phyloP scores from a whole-genome alignment of 108 stramenopile species.

The Cafeteria roenbergensis region DNA sequence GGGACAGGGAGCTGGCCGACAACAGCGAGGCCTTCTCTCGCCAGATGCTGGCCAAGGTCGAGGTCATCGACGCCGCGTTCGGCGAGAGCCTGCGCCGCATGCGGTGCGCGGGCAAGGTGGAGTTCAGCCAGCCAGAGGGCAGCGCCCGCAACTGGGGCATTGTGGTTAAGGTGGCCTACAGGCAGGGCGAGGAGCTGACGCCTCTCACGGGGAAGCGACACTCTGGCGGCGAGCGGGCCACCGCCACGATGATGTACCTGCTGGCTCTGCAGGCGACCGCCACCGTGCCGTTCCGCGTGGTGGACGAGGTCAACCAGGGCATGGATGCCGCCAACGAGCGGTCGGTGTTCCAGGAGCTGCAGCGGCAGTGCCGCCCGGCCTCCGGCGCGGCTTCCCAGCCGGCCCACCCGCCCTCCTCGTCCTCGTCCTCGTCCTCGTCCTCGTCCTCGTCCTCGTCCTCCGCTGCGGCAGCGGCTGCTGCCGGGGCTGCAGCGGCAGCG shows the following conservation, averaged over 20 bases:
- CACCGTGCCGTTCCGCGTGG: slow-evolving; percentile 78
- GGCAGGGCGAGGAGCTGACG: slow-evolving; percentile 50
- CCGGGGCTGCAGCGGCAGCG: too few relatives aligned
- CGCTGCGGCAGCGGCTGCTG: too few relatives aligned
- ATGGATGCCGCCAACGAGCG: slow-evolving; percentile 88
- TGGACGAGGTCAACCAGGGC: slow-evolving; percentile 97
- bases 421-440: too few relatives aligned
- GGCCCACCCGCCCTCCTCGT: too few relatives aligned
- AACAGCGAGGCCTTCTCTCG: too few relatives aligned
- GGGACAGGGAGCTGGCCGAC: too few relatives aligned
- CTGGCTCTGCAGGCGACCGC: slow-evolving; percentile 91
- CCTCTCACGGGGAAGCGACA: slow-evolving; percentile 66
- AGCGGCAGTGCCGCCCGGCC: too few relatives aligned
- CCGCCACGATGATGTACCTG: slow-evolving; percentile 84
- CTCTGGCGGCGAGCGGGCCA: slow-evolving; percentile 85
- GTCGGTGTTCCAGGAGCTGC: slow-evolving; percentile 62
- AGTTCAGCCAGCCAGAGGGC: slow-evolving; percentile 18
- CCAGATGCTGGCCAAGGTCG: too few relatives aligned
- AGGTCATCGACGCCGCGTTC: not conserved
- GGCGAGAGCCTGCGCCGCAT: slow-evolving; percentile 3
- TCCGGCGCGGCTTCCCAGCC: too few relatives aligned
- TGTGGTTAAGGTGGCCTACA: slow-evolving; percentile 71
- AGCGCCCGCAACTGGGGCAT: slow-evolving; percentile 65
- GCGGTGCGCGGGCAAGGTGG: slow-evolving; percentile 34
- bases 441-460: too few relatives aligned